Evolutionary conservation across 2,329 filamentous ascomycete species (phyloP).

Genomic region (Sphaerostilbella broomeana): DNA sequence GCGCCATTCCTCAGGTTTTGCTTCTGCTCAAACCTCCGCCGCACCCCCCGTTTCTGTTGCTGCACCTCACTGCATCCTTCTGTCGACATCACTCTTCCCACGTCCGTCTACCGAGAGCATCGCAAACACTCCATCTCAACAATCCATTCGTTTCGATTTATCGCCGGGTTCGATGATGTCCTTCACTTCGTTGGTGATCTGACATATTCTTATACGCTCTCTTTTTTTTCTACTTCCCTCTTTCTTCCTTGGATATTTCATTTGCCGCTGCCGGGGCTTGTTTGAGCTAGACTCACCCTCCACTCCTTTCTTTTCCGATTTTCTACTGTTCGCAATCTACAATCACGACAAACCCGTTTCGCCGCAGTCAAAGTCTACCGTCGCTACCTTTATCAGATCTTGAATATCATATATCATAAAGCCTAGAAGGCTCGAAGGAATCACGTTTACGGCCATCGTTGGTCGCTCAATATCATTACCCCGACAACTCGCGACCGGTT

Average conservation of each 20-base stretch:
- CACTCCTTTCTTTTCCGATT: slow-evolving; percentile 34
- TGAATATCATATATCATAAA: neutral
- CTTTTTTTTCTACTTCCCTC: slow-evolving; percentile 15
- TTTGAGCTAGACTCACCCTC: slow-evolving; percentile 42
- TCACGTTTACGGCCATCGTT: neutral
- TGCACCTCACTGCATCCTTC: slow-evolving; percentile 3
- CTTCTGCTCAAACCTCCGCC: slow-evolving; percentile 9
- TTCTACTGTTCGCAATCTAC: neutral
- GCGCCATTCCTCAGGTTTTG: slow-evolving; percentile 10
- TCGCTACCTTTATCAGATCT: too few relatives aligned
- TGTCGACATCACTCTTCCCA: slow-evolving; percentile 5
- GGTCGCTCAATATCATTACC: neutral
- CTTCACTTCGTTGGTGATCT: slow-evolving; percentile 23
- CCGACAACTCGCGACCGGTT: too few relatives aligned
- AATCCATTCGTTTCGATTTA: slow-evolving; percentile 9
- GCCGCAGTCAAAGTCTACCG: too few relatives aligned
- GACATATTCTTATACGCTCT: slow-evolving; percentile 15
- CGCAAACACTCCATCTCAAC: neutral
- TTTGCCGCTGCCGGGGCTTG: slow-evolving; percentile 19
- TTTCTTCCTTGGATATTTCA: slow-evolving; percentile 22
- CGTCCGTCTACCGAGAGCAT: neutral
- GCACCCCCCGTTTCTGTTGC: slow-evolving; percentile 4
- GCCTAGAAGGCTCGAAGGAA: neutral
- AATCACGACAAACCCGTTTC: too few relatives aligned
- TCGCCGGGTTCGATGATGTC: slow-evolving; percentile 30